Percentiles rank a stretch among this genome's conserved stretches.
These are phyloP conservation scores for Pelargonium australe DNA, from an alignment of 441 rosid genomes.

Conservation along the genomic window DNA sequence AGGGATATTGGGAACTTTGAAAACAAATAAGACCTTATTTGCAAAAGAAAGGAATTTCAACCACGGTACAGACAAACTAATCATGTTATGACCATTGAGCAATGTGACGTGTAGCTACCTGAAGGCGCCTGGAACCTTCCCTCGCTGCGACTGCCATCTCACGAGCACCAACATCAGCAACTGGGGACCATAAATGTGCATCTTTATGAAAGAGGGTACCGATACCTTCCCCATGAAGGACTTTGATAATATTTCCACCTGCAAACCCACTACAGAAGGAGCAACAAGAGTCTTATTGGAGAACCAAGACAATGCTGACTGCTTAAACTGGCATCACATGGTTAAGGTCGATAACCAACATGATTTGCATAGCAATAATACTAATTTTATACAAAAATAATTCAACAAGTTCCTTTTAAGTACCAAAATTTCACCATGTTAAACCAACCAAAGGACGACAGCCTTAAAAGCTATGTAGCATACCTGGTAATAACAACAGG, in stretches of 20 bases:
- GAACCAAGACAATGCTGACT: constrained; percentile 2
- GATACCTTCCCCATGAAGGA: constrained; percentile 70
- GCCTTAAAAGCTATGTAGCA: not conserved
- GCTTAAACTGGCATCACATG: constrained; percentile 1
- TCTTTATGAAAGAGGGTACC: constrained; percentile 92
- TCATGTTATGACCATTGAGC: not conserved
- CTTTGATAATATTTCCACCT: constrained; percentile 61
- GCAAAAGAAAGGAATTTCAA: constrained; percentile 5
- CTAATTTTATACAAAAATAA: not conserved
- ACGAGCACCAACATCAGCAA: constrained; percentile 50
- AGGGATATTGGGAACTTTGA: not conserved
- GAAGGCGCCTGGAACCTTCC: constrained; percentile 91
- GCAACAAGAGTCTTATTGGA: constrained; percentile 8
- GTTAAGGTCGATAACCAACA: not conserved
- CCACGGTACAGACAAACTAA: not conserved
- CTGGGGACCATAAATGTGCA: constrained; percentile 61
- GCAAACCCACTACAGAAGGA: constrained; percentile 68
- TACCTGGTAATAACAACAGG: constrained; percentile 98
- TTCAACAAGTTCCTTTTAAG: not conserved
- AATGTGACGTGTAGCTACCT: constrained; percentile 41
- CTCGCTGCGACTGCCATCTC: constrained; percentile 98
- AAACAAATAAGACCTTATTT: constrained; percentile 2
- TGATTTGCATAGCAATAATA: not conserved
- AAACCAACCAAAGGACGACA: constrained; percentile 10
- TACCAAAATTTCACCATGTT: not conserved